A percentile compares a stretch with the other conserved stretches of the same genome.
phyloP scores from a whole-genome alignment of 768 basidiomycete species.

The Phanerochaete carnosa region DNA sequence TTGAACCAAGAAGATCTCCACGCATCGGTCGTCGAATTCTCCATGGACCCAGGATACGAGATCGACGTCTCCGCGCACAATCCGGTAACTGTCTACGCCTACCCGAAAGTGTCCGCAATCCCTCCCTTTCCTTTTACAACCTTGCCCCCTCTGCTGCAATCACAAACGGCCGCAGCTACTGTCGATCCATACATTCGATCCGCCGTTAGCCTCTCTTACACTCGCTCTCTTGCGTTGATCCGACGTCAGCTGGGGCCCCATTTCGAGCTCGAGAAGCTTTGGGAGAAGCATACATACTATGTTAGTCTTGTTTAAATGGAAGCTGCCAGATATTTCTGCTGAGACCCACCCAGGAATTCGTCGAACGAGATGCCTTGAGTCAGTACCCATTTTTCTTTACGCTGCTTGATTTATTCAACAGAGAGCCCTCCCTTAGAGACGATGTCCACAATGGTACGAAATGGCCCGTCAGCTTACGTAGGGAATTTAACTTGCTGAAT shows the following conservation, averaged over 20 bases:
- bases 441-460: constrained; percentile 38
- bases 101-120: constrained; percentile 31
- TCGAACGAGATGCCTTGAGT: constrained; percentile 37
- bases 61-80: constrained; percentile 24
- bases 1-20: constrained; percentile 34
- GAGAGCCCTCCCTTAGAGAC: constrained; percentile 33
- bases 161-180: constrained; percentile 8
- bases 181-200: constrained; percentile 34
- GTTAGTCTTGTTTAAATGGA: constrained; percentile 19
- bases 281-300: constrained; percentile 45
- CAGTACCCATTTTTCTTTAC: constrained; percentile 13
- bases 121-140: constrained; percentile 37
- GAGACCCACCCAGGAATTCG: constrained; percentile 30
- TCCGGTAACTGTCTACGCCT: constrained; percentile 31
- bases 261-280: constrained; percentile 42
- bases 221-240: constrained; percentile 35
- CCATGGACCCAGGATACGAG: constrained; percentile 18
- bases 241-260: constrained; percentile 38
- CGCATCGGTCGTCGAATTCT: constrained; percentile 24
- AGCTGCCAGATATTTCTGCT: background rate
- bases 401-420: background rate
- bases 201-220: constrained; percentile 35
- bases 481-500: background rate
- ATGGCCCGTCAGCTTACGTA: background rate
- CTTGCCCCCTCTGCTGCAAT: constrained; percentile 26